Evolutionary conservation across 352 stramenopile genomes (phyloP), one percentile per base, ranked within the genome.

Genomic region (Pythium brassicae): DNA sequence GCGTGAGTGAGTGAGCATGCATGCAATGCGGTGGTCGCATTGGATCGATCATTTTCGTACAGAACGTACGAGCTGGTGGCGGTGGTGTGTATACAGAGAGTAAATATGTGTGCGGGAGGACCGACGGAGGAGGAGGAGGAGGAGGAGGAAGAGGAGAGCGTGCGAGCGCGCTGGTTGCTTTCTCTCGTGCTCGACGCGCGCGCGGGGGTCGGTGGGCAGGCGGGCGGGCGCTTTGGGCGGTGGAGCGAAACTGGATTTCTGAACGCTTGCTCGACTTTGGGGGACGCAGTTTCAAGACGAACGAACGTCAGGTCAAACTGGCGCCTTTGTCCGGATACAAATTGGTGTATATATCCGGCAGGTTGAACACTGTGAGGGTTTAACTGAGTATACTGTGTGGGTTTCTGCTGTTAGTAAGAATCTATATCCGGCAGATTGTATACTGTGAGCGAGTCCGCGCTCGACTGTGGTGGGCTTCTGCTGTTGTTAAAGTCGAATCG

Each of bases 221-320:
- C 20, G 42, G n/a, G 20, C 20, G 40, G n/a, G 8, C 22, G 40
- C 40, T 26, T 23, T 12, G 10, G 42, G 20, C 20, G 32, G 10
- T 47, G 42, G 20, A 27, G 42, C 42, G 42, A 47, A 47, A 47
- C 42, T 47, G 42, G 42, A 47, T 47, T 45, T 47, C 42, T 47
- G 42, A 47, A 47, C 42, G 42, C 20, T 37, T 11, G 32, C 32
- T 35, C 9, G 29, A 35, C 10, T 27, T 25, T 26, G 9, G n/a
- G n/a, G n/a, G n/a, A n/a, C n/a, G n/a, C n/a, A 37, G 32, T 11
- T 37, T 11, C 14, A 1, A 11, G 14, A 11, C 32, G 32, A 37
- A 37, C 32, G 14, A 7, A 37, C 32, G 32, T 11, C 14, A 7
- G 32, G 9, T 37, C 8, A n/a, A 47, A 47, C 42, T 47, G 42